Evolutionary conservation across 2,329 filamentous ascomycete genomes (phyloP), one percentile per base, ranked within the genome.

Genomic region (Exserohilum turcica): DNA sequence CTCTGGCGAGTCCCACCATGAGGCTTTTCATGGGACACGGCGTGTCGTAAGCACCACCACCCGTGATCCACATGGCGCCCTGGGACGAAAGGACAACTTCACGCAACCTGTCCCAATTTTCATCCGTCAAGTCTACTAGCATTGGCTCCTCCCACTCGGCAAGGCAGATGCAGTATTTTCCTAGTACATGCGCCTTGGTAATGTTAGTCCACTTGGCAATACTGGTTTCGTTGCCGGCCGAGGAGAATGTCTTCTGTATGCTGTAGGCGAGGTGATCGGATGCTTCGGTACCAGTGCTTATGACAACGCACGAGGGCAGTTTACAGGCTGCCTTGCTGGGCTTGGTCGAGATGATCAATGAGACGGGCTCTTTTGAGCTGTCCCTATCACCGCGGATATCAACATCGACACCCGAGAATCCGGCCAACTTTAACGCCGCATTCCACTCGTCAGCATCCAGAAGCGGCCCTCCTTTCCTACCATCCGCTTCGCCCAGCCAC

Each of bases 321-420:
- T 15, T 35, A 21, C 29, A 19, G 5, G 10, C 24, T 21, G 43
- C 29, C 9, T 28, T 31, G 29, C 47, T 29, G 21, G 43, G 49
- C 43, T 52, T 52, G 1, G 49, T 52, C 13, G 49, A 52, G 31
- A 52, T 47, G 29, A 52, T 39, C 21, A 52, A 29, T 12, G 49
- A 52, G 10, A 52, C 49, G 18, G 49, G 49, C 43, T 52, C 49
- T 29, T 47, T 46, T 6, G 49, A 52, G 15, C 29, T 46, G 9
- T 52, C 49, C 2, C 36, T 36, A 16, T 52, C 49, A 28, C 49
- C 49, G 5, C 49, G 49, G 15, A 52, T 15, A 40, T 52, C 49
- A 28, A 52, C 43, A 36, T 52, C 49, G 39, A 52, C 43, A 13
- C 49, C 49, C 13, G 49, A 52, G 37, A 52, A 52, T 29, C 49